Percentiles rank a stretch among this genome's conserved stretches.
These are phyloP conservation scores for Plasmodium cynomolgi DNA, from an alignment of 169 alveolate genomes.

Conservation along the genomic window DNA sequence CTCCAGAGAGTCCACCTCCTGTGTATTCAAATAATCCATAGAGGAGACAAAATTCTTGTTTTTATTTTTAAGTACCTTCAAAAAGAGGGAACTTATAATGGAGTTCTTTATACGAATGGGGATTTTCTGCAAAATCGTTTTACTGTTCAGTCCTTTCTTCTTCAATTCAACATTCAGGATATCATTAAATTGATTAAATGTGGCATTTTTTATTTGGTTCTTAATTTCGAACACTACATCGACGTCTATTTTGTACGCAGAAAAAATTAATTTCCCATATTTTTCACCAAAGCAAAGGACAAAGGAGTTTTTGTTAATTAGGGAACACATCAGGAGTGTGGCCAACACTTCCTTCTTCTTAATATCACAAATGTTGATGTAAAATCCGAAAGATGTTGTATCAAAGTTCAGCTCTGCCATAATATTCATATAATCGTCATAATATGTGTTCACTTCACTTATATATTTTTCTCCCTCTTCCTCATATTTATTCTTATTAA, in stretches of 20 bases:
- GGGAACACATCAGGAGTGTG: conserved; percentile 35
- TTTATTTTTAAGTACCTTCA: conserved; percentile 60
- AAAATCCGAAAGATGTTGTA: conserved; percentile 64
- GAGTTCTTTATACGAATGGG: conserved; percentile 67
- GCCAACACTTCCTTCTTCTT: conserved; percentile 67
- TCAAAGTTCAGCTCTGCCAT: conserved; percentile 66
- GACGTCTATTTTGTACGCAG: conserved; percentile 70
- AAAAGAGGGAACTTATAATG: conserved; percentile 44
- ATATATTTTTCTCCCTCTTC: conserved; percentile 75
- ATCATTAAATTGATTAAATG: conserved; percentile 64
- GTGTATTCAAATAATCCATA: conserved; percentile 33
- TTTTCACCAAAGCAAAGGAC: conserved; percentile 64
- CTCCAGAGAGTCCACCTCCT: conserved; percentile 48
- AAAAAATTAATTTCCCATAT: conserved; percentile 64
- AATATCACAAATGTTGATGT: conserved; percentile 47
- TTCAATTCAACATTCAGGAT: conserved; percentile 59
- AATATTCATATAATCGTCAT: conserved; percentile 63
- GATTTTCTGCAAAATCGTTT: conserved; percentile 36
- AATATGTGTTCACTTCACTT: conserved; percentile 50
- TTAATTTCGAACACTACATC: conserved; percentile 64
- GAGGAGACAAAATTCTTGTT: conserved; percentile 54
- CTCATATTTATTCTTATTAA: conserved; percentile 66
- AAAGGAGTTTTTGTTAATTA: conserved; percentile 65
- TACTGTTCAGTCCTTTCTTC: conserved; percentile 52
- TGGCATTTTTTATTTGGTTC: conserved; percentile 63